Evolutionary conservation across 169 alveolate species (phyloP).

Genomic region (Plasmodium malariae): DNA sequence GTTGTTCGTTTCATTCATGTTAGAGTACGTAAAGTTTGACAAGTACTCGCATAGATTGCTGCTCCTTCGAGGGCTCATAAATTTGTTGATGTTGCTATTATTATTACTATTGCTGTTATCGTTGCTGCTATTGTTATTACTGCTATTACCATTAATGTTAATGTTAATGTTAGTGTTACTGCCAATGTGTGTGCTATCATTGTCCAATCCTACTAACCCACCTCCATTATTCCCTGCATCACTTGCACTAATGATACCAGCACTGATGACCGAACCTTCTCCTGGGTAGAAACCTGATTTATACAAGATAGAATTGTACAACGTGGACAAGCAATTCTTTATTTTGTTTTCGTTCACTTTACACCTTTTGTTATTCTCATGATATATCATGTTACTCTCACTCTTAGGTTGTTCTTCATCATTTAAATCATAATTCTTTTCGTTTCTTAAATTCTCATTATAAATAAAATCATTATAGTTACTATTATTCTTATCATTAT

Average conservation of each 20-base stretch:
- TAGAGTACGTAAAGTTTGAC: conserved; percentile 14
- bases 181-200: too few species aligned
- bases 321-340: conserved; percentile 17
- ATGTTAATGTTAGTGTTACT: too few species aligned
- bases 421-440: not conserved
- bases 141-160: too few species aligned
- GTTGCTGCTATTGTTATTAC: not conserved
- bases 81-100: not conserved
- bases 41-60: conserved; percentile 17
- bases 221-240: too few species aligned
- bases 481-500: not conserved
- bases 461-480: not conserved
- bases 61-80: not conserved
- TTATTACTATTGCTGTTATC: not conserved
- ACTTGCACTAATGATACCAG: not conserved
- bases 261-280: not conserved
- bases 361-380: not conserved
- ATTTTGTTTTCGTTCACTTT: not conserved
- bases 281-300: not conserved
- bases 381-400: not conserved
- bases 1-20: conserved; percentile 14
- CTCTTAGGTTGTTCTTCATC: conserved; percentile 1
- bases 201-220: too few species aligned
- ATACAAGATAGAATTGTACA: conserved; percentile 2
- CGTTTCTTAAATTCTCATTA: not conserved